A percentile compares a stretch with the other conserved stretches of the same genome.
phyloP scores from a whole-genome alignment of 306 rosid species.

The Pyrus pyrifolia region DNA sequence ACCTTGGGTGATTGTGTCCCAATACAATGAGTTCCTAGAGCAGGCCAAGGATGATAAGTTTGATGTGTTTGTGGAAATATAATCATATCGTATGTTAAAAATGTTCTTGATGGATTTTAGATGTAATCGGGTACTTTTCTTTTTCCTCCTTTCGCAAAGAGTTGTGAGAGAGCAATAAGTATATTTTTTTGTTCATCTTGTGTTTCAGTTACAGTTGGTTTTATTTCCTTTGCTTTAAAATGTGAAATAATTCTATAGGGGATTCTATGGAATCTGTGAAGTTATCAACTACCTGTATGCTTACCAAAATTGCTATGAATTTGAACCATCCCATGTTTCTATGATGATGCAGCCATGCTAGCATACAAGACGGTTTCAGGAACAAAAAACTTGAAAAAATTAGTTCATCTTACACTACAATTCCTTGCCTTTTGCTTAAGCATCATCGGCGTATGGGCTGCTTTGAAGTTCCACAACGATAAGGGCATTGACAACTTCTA shows the following conservation, averaged over 20 bases:
- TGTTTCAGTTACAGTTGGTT: neutral
- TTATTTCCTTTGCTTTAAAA: neutral
- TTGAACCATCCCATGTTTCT: neutral
- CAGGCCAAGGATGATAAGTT: neutral
- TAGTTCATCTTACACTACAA: slow-evolving; percentile 69
- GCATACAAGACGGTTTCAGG: slow-evolving; percentile 84
- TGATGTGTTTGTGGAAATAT: neutral
- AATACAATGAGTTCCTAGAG: neutral
- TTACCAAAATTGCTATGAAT: neutral
- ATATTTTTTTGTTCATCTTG: neutral
- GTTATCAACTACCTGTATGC: neutral
- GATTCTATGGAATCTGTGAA: neutral
- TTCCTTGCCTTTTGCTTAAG: slow-evolving; percentile 63
- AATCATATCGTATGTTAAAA: neutral
- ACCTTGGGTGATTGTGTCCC: neutral
- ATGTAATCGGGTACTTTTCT: neutral
- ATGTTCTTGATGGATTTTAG: neutral
- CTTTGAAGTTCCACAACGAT: slow-evolving; percentile 89
- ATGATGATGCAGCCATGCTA: slow-evolving; percentile 63
- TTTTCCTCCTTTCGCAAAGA: neutral
- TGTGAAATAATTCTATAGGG: neutral
- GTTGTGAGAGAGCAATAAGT: neutral
- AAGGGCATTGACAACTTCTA: slow-evolving; percentile 95
- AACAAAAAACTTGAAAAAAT: slow-evolving; percentile 65
- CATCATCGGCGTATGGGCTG: slow-evolving; percentile 85